Percentiles rank a stretch among this genome's conserved stretches.
These are phyloP conservation scores for Gryganskiella cystojenkinii DNA, from an alignment of 192 early-diverging fungal genomes.

Conservation along the genomic window DNA sequence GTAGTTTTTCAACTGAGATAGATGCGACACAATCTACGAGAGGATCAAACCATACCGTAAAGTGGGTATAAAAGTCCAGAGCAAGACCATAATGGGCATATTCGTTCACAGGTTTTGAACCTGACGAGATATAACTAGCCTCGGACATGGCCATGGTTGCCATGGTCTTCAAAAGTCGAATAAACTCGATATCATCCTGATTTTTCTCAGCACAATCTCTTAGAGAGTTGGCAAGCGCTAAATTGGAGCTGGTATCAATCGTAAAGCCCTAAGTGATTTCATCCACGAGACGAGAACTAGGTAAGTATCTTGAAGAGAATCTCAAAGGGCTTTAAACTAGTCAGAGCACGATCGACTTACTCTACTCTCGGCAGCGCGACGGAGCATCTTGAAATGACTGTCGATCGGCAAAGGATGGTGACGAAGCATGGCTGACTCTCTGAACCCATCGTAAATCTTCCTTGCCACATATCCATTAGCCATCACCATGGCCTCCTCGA, in stretches of 20 bases:
- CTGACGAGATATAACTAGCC: conserved; percentile 76
- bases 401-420: conserved; percentile 73
- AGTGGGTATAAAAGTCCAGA: conserved; percentile 82
- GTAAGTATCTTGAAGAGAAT: background rate
- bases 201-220: conserved; percentile 52
- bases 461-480: conserved; percentile 77
- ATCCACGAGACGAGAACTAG: background rate
- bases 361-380: conserved; percentile 61
- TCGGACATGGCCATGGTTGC: conserved; percentile 82
- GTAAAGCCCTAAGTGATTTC: conserved; percentile 57
- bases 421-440: conserved; percentile 70
- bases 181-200: conserved; percentile 61
- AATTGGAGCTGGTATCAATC: conserved; percentile 74
- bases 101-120: conserved; percentile 52
- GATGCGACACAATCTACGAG: background rate
- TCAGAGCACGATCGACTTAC: conserved; percentile 19
- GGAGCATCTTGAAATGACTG: conserved; percentile 70
- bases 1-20: background rate
- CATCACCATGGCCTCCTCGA: conserved; percentile 86
- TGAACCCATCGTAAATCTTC: conserved; percentile 64
- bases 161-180: conserved; percentile 75
- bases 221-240: conserved; percentile 70
- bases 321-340: background rate
- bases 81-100: conserved; percentile 83
- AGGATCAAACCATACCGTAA: conserved; percentile 61